A percentile compares a stretch with the other conserved stretches of the same genome.
phyloP scores from a whole-genome alignment of 768 basidiomycete genomes.

The Tulasnella sp. region DNA sequence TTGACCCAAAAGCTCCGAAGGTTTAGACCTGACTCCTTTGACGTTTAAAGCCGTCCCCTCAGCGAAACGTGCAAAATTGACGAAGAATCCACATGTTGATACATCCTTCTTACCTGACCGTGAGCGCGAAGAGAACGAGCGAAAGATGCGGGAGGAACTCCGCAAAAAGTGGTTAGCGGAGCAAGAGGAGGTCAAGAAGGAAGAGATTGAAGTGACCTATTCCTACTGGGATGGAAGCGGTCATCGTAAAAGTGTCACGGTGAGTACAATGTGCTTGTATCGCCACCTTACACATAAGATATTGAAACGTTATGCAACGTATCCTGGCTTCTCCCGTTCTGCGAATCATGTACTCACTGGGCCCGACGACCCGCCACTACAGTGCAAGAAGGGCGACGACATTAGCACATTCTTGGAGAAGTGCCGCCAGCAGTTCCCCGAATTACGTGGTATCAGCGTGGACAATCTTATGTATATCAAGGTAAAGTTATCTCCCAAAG shows the following conservation, averaged over 20 bases:
- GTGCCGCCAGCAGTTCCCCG: constrained; percentile 85
- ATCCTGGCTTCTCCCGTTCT: not conserved
- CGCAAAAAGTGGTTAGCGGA: constrained; percentile 77
- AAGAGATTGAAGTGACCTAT: constrained; percentile 83
- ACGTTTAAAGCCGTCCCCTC: constrained; percentile 31
- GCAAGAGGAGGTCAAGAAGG: constrained; percentile 57
- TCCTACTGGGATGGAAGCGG: constrained; percentile 99
- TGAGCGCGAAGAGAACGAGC: constrained; percentile 90
- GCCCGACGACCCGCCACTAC: constrained; percentile 13
- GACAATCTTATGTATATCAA: constrained; percentile 99
- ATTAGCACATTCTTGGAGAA: constrained; percentile 83
- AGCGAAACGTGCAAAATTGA: constrained; percentile 64
- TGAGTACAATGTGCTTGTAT: constrained; percentile 35
- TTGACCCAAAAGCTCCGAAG: not conserved
- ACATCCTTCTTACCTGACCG: constrained; percentile 97
- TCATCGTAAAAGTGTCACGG: constrained; percentile 82
- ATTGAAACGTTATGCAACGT: not conserved
- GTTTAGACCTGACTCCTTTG: not conserved
- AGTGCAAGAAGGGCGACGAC: constrained; percentile 97
- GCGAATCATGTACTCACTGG: not conserved
- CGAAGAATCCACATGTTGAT: constrained; percentile 94
- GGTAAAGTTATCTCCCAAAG: constrained; percentile 36
- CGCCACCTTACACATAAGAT: not conserved
- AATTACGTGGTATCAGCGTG: constrained; percentile 77
- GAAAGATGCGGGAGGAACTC: constrained; percentile 77